phyloP scores from a whole-genome alignment of 106 monocot species.

The Dendrobium catenatum region DNA sequence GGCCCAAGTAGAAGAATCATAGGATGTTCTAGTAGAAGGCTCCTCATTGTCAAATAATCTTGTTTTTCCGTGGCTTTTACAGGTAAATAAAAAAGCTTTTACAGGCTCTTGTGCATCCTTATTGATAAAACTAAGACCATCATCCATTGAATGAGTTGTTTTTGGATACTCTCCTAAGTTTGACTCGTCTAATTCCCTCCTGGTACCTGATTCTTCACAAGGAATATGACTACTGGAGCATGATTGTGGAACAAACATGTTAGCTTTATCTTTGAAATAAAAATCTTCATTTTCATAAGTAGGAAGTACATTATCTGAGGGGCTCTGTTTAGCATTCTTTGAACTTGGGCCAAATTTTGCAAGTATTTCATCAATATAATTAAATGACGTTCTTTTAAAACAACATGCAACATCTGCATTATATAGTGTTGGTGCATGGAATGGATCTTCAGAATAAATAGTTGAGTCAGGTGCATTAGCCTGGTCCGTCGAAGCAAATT shows the following conservation, averaged over 20 bases:
- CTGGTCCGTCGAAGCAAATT: constrained; percentile 16
- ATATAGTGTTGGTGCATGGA: constrained; percentile 6
- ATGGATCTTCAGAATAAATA: constrained; percentile 17
- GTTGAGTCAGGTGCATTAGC: constrained; percentile 23
- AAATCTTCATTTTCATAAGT: constrained; percentile 4
- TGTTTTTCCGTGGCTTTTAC: background rate
- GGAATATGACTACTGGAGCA: constrained; percentile 4
- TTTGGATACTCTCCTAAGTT: constrained; percentile 10
- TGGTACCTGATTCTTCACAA: constrained; percentile 12
- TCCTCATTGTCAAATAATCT: constrained; percentile 2
- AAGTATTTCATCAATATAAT: constrained; percentile 12
- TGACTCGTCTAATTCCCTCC: constrained; percentile 4
- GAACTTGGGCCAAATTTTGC: background rate
- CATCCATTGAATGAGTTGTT: constrained; percentile 14
- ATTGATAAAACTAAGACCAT: constrained; percentile 5
- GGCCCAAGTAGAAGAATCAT: background rate
- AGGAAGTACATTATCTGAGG: no score
- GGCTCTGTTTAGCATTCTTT: no score
- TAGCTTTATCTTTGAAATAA: background rate
- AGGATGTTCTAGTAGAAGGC: constrained; percentile 6
- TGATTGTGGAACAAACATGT: background rate
- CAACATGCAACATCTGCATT: constrained; percentile 2
- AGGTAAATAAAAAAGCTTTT: background rate
- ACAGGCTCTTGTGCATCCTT: constrained; percentile 8
- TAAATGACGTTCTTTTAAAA: constrained; percentile 2